Evolutionary conservation across 2,329 filamentous ascomycete genomes (phyloP), one percentile per base, ranked within the genome.

Genomic region (Fusarium domesticum): DNA sequence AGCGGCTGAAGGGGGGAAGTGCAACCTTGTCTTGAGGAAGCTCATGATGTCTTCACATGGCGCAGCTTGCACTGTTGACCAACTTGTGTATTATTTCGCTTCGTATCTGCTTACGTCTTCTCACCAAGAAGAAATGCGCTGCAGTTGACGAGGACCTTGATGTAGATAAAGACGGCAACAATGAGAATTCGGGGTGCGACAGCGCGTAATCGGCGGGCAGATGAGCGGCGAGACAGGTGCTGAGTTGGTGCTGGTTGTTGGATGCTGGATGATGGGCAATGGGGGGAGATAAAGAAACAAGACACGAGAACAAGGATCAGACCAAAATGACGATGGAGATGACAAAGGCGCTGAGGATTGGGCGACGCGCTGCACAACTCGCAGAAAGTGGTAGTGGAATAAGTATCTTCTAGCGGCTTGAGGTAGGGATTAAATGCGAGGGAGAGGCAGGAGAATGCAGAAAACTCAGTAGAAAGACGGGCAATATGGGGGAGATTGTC

Each of bases 21-120:
- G 53, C 50, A 61, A 70, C 69, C 68, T 71, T 64, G 69, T 65
- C 60, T 71, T 71, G 58, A 71, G 66, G 56, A 71, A 70, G 62
- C 68, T 70, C 67, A 70, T 56, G 61, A 38, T 64, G 59, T 59
- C 62, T 60, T 56, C 51, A 64, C 67, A 69, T 69, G 62, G 60
- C 65, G 61, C 63, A 56, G 56, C 62, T 54, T 47, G 50, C 53
- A 51, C 55, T 52, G 54, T 46, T 41, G 37, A 52, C 33, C 28
- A 47, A 41, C 51, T 31, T 11, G 20, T 32, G 23, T 11, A 16
- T 39, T 44, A 23, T 25, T 18, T 17, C 44, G 19, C 34, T 43
- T 30, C 36, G 18, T 31, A 37, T 34, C 35, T 32, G 41, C 40
- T n/a, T 18, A 23, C 48, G 48, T 37, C 30, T 43, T 19, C 39